Evolutionary conservation across 2,329 filamentous ascomycete species (phyloP), one percentile per base, ranked within the genome.

Genomic region (Diaporthe humulicola): DNA sequence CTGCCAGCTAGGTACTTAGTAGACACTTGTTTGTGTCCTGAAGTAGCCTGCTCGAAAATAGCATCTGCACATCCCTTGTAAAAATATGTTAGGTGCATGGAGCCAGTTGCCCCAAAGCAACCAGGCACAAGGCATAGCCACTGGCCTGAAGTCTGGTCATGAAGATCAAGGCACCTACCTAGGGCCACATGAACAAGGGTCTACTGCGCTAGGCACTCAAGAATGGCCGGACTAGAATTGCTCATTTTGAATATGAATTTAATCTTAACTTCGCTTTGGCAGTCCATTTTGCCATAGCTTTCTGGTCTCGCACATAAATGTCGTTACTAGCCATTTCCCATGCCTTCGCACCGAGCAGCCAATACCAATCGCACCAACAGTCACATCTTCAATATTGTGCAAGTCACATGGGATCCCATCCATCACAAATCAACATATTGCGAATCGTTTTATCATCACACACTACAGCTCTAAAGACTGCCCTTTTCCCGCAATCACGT

Each of bases 251-350:
- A 61, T 28, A 40, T 7, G 19, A 60, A 14, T 57, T 12, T 1
- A 22, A 19, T 36, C 4, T n/a, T 4, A 2, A 42, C 1, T 1
- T 42, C 15, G 1, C 1, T n/a, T 6, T 10, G 9, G 9, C 12
- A 25, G 30, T 38, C 22, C 33, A 4, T 58, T 58, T 33, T 22
- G 28, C 7, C 22, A 3, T 4, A 33, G 10, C 19, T 22, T 19
- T 7, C 54, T 36, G 54, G 14, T 22, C 3, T 22, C 30, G 28
- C n/a, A 19, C 19, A 8, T 36, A 10, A 8, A 33, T 12, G 17
- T 33, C 8, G 54, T 22, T 22, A 7, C 30, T n/a, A 38, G 56
- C 30, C 33, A 22, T n/a, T 9, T 38, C 30, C 22, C 15, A 38
- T n/a, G 17, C 10, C 22, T 17, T n/a, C 10, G 3, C 12, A 19